These are phyloP conservation scores for Ramularia collo-cygni DNA, from an alignment of 2,329 filamentous ascomycete genomes.

Conservation along the genomic window DNA sequence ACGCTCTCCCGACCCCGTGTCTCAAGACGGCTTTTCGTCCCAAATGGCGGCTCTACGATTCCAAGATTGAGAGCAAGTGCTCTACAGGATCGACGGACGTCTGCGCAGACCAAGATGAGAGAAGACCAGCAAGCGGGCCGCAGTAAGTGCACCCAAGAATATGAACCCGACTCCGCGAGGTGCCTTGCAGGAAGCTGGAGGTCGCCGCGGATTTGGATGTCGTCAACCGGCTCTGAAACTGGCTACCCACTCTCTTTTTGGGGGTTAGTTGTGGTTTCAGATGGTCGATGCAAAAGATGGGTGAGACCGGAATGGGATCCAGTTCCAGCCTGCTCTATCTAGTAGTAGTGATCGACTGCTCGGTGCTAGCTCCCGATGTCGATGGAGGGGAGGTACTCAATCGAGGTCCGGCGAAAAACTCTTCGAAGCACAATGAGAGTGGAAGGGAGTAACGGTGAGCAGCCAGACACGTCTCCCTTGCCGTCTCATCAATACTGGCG, in stretches of 20 bases:
- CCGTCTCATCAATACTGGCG: conserved; percentile 2
- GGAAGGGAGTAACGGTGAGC: conserved; percentile 2
- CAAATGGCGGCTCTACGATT: conserved; percentile 14
- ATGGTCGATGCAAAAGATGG: conserved; percentile 12
- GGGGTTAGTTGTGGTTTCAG: conserved; percentile 17
- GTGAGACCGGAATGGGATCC: conserved; percentile 11
- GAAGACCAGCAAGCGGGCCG: conserved; percentile 11
- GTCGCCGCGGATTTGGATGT: conserved; percentile 15
- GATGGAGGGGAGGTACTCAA: conserved; percentile 16
- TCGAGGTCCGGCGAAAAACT: conserved; percentile 1
- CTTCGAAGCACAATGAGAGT: not conserved
- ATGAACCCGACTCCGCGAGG: conserved; percentile 17
- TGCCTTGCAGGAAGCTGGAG: conserved; percentile 8
- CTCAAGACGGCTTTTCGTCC: conserved; percentile 6
- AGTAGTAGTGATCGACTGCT: too few species aligned
- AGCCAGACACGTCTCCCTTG: conserved; percentile 8
- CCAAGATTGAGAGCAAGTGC: conserved; percentile 14
- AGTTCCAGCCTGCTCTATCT: conserved; percentile 4
- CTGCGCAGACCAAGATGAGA: conserved; percentile 6
- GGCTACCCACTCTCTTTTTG: conserved; percentile 8
- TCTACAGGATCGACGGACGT: conserved; percentile 1
- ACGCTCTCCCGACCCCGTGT: conserved; percentile 10
- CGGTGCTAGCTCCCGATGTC: too few species aligned
- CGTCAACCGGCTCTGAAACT: conserved; percentile 12
- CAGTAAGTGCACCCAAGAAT: conserved; percentile 14